These are phyloP conservation scores for Bipolaris cookei DNA, from an alignment of 2,329 filamentous ascomycete species.

Conservation along the genomic window DNA sequence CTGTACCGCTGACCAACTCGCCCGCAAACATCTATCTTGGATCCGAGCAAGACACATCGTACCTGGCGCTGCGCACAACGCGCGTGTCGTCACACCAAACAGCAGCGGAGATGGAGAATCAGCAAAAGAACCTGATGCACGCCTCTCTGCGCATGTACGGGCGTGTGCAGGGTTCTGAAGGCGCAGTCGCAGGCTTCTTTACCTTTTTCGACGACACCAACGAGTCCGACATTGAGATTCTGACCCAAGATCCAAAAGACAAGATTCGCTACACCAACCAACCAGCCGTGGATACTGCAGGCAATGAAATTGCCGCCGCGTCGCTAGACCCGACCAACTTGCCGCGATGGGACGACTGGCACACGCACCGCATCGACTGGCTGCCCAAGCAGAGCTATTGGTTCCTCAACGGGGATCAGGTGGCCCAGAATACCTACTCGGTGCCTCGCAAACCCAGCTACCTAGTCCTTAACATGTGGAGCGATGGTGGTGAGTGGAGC, in stretches of 20 bases:
- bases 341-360: conserved; percentile 62
- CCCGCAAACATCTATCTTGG: conserved; percentile 56
- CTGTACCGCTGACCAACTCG: conserved; percentile 55
- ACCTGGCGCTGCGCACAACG: conserved; percentile 56
- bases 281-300: conserved; percentile 57
- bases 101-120: conserved; percentile 57
- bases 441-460: conserved; percentile 60
- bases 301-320: conserved; percentile 55
- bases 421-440: conserved; percentile 62
- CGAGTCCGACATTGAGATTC: conserved; percentile 62
- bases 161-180: conserved; percentile 53
- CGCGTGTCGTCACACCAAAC: conserved; percentile 54
- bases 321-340: conserved; percentile 59
- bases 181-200: conserved; percentile 64
- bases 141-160: conserved; percentile 57
- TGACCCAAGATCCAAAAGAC: conserved; percentile 55
- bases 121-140: conserved; percentile 53
- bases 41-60: conserved; percentile 46
- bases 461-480: conserved; percentile 67
- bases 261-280: conserved; percentile 66
- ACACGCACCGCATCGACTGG: conserved; percentile 67
- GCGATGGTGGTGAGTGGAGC: conserved; percentile 65
- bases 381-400: conserved; percentile 60
- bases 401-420: conserved; percentile 61
- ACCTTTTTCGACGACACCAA: conserved; percentile 56